Conservation (phyloP, 2,329 filamentous ascomycete genomes). For the Beauveria rudraprayagi region DNA sequence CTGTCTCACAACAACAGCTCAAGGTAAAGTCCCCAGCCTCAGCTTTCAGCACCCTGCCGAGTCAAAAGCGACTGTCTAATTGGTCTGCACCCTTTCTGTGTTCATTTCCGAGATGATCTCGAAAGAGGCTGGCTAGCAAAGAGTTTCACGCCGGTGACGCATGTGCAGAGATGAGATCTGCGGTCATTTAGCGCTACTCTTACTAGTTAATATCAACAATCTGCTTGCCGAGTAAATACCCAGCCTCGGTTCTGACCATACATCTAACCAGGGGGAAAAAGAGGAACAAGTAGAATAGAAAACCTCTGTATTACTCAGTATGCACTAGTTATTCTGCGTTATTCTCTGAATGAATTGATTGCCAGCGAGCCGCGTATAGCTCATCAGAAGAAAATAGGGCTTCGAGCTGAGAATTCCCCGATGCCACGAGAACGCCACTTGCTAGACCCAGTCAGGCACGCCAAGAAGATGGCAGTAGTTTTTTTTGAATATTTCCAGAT, state of each 20-base stretch:
- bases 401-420: not conserved
- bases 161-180: not conserved
- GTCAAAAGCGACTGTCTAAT: too few species aligned
- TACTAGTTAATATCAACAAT: too few species aligned
- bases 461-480: not conserved
- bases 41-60: too few species aligned
- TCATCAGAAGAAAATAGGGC: not conserved
- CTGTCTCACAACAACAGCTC: too few species aligned
- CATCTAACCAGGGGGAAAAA: not conserved
- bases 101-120: not conserved
- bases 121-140: not conserved
- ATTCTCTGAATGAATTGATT: not conserved
- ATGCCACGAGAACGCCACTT: not conserved
- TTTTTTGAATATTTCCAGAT: not conserved
- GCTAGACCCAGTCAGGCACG: not conserved
- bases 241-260: not conserved
- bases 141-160: not conserved
- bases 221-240: not conserved
- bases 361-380: not conserved
- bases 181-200: not conserved
- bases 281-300: too few species aligned
- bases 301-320: not conserved
- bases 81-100: too few species aligned
- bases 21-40: too few species aligned
- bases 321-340: not conserved